A percentile compares a stretch with the other conserved stretches of the same genome.
Evolutionary conservation across 106 monocot genomes (phyloP).

Genomic region (Posidonia australis): DNA sequence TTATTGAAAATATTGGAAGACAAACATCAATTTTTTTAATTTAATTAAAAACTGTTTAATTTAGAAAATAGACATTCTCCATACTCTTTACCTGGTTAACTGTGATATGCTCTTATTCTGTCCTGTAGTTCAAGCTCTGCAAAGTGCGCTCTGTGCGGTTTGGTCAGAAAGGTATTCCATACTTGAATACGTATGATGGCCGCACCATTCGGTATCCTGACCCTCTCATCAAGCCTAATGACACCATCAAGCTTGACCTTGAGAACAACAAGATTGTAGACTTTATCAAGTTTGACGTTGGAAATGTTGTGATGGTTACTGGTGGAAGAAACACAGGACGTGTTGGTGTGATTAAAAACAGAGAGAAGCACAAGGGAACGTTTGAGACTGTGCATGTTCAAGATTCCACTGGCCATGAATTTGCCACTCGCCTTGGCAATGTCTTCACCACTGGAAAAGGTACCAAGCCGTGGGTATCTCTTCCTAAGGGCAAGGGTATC

Average conservation of each 20-base stretch:
- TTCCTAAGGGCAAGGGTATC: slow-evolving; percentile 84
- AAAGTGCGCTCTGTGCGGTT: slow-evolving; percentile 68
- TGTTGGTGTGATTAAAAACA: slow-evolving; percentile 80
- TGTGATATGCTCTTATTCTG: neutral
- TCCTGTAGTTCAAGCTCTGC: slow-evolving; percentile 64
- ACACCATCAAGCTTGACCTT: slow-evolving; percentile 70
- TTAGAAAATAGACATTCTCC: too few species aligned
- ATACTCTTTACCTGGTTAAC: neutral
- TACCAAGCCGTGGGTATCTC: slow-evolving; percentile 63
- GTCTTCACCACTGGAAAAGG: slow-evolving; percentile 83
- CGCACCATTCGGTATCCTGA: slow-evolving; percentile 88
- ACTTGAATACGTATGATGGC: slow-evolving; percentile 65
- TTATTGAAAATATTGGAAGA: too few species aligned
- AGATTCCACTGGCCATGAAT: slow-evolving; percentile 63
- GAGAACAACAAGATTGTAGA: too few species aligned
- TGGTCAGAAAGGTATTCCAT: slow-evolving; percentile 70
- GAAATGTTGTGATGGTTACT: slow-evolving; percentile 80
- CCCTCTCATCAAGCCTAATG: slow-evolving; percentile 64
- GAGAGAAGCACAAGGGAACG: slow-evolving; percentile 84
- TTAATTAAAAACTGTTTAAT: neutral
- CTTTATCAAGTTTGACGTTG: slow-evolving; percentile 86
- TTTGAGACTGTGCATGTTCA: slow-evolving; percentile 77
- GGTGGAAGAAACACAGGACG: slow-evolving; percentile 78
- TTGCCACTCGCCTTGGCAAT: slow-evolving; percentile 73
- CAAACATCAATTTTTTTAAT: too few species aligned